Evolutionary conservation across 2,329 filamentous ascomycete species (phyloP), one percentile per base, ranked within the genome.

Genomic region (Aureobasidium sp.): DNA sequence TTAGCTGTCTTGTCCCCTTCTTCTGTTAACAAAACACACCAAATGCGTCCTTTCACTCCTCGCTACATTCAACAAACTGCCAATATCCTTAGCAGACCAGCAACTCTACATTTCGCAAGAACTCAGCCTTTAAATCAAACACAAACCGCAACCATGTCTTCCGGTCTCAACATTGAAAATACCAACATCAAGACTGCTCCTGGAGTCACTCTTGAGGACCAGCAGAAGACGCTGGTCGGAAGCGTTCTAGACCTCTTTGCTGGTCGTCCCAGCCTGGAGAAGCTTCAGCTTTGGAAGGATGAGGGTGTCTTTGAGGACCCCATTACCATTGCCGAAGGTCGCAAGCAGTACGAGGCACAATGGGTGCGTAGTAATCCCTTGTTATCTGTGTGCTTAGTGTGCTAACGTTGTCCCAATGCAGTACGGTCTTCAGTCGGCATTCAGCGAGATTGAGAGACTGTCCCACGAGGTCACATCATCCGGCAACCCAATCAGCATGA

Each of bases 191-290:
- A 80, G 50, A 79, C 79, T 10, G 77, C 76, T 0, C 66, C 79
- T 0, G 82, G 82, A 13, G 77, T 86, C 15, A 71, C 76, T 0
- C 75, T 86, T 15, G 76, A 76, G 20, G 66, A 74, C 0, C 69
- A 77, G 24, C 82, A 87, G 68, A 80, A 80, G 64, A 77, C 83
- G 0, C 63, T 86, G 36, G 79, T 86, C 13, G 81, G 81, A 63
- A 81, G 79, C 50, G 77, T 87, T 15, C 77, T 87, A 27, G 84
- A 87, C 69, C 79, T 87, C 52, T 87, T 87, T 69, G 81, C 82
- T 37, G 84, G 84, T 50, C 77, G 80, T 20, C 83, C 84, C 0
- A 82, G 82, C 1, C 77, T 85, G 2, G 77, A 78, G 44, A 85
- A 87, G 69, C 78, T 87, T 50, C 73, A 77, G 15, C 77, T 87